These are phyloP conservation scores for Harrya chromipes DNA, from an alignment of 768 basidiomycete genomes.

Conservation along the genomic window DNA sequence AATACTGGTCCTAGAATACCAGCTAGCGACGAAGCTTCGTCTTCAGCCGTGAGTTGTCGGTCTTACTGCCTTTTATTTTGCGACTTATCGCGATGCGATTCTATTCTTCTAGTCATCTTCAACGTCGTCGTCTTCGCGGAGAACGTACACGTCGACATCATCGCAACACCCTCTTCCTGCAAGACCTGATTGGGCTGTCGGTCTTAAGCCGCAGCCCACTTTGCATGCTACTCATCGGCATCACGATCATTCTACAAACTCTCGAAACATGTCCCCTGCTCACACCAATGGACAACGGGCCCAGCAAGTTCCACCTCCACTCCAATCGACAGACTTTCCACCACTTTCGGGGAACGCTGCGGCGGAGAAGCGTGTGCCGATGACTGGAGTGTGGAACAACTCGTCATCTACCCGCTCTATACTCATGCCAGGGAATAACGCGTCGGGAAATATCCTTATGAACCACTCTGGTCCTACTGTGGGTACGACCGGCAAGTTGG, in stretches of 20 bases:
- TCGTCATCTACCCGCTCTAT: constrained; percentile 49
- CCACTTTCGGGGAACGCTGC: constrained; percentile 49
- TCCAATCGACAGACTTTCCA: constrained; percentile 68
- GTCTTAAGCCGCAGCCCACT: constrained; percentile 72
- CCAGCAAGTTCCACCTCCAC: constrained; percentile 37
- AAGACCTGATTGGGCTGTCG: constrained; percentile 88
- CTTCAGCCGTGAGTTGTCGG: constrained; percentile 61
- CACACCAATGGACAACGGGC: constrained; percentile 34
- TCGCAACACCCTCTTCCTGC: constrained; percentile 79
- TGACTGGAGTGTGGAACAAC: constrained; percentile 71
- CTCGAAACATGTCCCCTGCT: constrained; percentile 41
- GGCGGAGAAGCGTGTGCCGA: constrained; percentile 53
- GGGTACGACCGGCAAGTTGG: constrained; percentile 29
- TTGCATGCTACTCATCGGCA: constrained; percentile 53
- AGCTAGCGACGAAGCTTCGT: constrained; percentile 71
- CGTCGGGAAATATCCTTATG: constrained; percentile 34
- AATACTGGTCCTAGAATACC: constrained; percentile 57
- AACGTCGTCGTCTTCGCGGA: constrained; percentile 75
- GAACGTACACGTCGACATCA: constrained; percentile 70
- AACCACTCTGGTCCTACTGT: constrained; percentile 33
- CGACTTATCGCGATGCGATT: constrained; percentile 8
- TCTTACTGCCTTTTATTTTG: not conserved
- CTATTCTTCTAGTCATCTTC: constrained; percentile 62
- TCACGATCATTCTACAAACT: constrained; percentile 44
- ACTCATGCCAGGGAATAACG: constrained; percentile 41